Evolutionary conservation across 345 rosid genomes (phyloP), one percentile per base, ranked within the genome.

Genomic region (Corchorus olitorius): DNA sequence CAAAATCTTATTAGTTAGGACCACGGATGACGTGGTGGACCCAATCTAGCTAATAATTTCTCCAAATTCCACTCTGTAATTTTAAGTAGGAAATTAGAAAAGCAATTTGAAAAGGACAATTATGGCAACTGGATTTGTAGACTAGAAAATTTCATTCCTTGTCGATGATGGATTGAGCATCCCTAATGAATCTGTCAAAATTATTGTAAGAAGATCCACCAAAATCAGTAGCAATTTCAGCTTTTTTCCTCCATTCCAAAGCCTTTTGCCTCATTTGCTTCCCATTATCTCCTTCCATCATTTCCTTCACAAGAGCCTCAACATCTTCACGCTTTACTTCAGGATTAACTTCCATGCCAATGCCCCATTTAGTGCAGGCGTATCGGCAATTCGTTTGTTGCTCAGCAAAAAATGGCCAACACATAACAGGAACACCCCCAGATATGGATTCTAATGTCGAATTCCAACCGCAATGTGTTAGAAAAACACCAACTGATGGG

Each of bases 341-440:
- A 1, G 41, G 45, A 73, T 73, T 33, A 0, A 78, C 58, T 70
- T 83, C 82, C 74, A 78, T 53, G 15, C 79, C 83, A 2, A 80
- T 52, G 54, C 81, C 74, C 81, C 81, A 83, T 0, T 16, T 81
- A 1, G 65, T 75, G 62, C 83, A 80, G 0, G 77, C 65, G 59
- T 56, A 83, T 56, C 86, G 58, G 70, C 77, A 48, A 10, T 83
- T 83, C 1, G 83, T 80, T 4, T 74, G 81, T 48, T 83, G 79
- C 2, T 83, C 83, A 0, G 78, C 79, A 0, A 80, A 80, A n/a
- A 75, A 75, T 0, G 82, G 82, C 82, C 82, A 75, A 12, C 84
- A 82, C 0, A 82, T 72, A 6, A 78, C 15, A 45, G 81, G 75
- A 6, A 64, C 65, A 0, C 75, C 81, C 9, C 27, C 50, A 0